A percentile compares a stretch with the other conserved stretches of the same genome.
These are phyloP conservation scores for Astraeus odoratus DNA, from an alignment of 768 basidiomycete species.

Conservation along the genomic window DNA sequence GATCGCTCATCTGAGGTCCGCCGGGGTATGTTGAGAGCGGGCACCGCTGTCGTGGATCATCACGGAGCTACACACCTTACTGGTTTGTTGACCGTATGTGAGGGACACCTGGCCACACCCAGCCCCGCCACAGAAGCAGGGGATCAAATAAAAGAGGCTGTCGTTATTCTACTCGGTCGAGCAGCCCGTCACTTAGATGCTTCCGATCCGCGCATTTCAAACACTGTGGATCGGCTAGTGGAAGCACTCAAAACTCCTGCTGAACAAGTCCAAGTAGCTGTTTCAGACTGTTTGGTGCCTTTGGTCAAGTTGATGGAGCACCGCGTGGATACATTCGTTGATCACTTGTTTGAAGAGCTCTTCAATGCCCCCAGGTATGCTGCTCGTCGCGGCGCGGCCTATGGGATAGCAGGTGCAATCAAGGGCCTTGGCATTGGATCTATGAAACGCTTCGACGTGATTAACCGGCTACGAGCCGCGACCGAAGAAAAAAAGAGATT, in stretches of 20 bases:
- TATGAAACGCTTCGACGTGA: slow-evolving; percentile 79
- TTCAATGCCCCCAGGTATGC: slow-evolving; percentile 83
- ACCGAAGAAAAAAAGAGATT: slow-evolving; percentile 85
- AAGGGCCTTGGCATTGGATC: slow-evolving; percentile 84
- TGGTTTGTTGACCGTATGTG: slow-evolving; percentile 74
- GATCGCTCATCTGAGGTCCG: slow-evolving; percentile 80
- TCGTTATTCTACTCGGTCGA: slow-evolving; percentile 91
- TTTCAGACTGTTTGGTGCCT: slow-evolving; percentile 91
- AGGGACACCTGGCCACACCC: slow-evolving; percentile 55
- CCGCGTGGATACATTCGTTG: slow-evolving; percentile 48
- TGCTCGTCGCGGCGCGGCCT: slow-evolving; percentile 92
- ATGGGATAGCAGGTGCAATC: slow-evolving; percentile 88
- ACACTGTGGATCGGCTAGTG: slow-evolving; percentile 77
- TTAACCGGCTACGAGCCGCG: slow-evolving; percentile 64
- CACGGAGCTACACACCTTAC: slow-evolving; percentile 71
- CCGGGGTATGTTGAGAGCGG: slow-evolving; percentile 82
- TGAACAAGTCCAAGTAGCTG: slow-evolving; percentile 94
- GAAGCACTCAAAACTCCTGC: slow-evolving; percentile 90
- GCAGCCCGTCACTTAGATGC: slow-evolving; percentile 82
- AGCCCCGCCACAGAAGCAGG: slow-evolving; percentile 60
- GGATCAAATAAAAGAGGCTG: slow-evolving; percentile 90
- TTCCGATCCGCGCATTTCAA: slow-evolving; percentile 68
- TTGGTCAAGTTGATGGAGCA: slow-evolving; percentile 67
- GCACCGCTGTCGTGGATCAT: slow-evolving; percentile 70
- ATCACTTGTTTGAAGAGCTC: slow-evolving; percentile 69